Evolutionary conservation across 768 basidiomycete species (phyloP), one percentile per base, ranked within the genome.

Genomic region (Gyrodon lividus): DNA sequence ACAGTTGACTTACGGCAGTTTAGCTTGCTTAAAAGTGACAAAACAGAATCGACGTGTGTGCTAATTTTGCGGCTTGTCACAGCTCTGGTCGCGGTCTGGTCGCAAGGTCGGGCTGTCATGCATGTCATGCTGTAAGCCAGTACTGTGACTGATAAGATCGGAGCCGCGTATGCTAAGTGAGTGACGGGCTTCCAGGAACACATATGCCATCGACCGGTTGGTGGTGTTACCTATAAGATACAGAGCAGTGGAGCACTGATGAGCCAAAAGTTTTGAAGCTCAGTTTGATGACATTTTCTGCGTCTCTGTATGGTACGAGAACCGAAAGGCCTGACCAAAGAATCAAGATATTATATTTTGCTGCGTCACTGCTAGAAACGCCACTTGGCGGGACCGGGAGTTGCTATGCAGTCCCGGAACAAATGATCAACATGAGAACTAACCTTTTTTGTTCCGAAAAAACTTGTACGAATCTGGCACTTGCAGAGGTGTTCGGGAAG

Each of bases 351-450:
- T 31, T 41, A 33, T 38, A 26, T 48, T 40, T 19, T 39, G 19
- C 22, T 22, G 20, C 28, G 48, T 14, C 31, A 30, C 35, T 22
- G 39, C 26, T 28, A 28, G 9, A 45, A 50, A 50, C 38, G 8
- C 47, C 37, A 41, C 8, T 24, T 54, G 9, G n/a, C n/a, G n/a
- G n/a, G n/a, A n/a, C 49, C 53, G 53, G 53, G 38, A 28, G 53
- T 54, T 55, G 53, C 50, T 52, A 55, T 33, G 53, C 53, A 44
- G 16, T 34, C 37, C 33, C 53, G 38, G 53, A 46, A 55, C 30
- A 44, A 52, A 52, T 55, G 53, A 55, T 55, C 50, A 52, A 44
- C 53, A 55, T 51, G 37, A 55, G 50, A 45, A 45, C 53, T 46
- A 54, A 12, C 53, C 53, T 50, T 54, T 50, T 53, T 54, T 34